These are phyloP conservation scores for Colletotrichum limetticola DNA, from an alignment of 2,329 filamentous ascomycete genomes.

Conservation along the genomic window DNA sequence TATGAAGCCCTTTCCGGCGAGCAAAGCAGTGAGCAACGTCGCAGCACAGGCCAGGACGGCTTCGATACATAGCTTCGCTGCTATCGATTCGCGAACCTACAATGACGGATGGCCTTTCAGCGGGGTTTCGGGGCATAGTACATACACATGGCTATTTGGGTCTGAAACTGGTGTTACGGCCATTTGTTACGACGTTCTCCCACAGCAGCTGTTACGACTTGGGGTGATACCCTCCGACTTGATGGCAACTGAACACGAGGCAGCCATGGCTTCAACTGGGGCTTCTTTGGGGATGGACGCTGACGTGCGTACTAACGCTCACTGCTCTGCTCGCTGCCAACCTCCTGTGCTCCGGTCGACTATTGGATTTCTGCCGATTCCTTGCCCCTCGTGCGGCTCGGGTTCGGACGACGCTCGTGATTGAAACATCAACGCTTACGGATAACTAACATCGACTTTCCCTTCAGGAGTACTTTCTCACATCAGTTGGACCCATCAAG, in stretches of 20 bases:
- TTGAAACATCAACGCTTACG: constrained; percentile 49
- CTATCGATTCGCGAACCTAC: constrained; percentile 20
- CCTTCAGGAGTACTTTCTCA: constrained; percentile 93
- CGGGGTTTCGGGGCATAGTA: not conserved
- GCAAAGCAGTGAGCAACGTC: constrained; percentile 63
- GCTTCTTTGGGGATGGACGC: constrained; percentile 13
- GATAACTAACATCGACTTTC: constrained; percentile 74
- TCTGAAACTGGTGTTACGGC: not conserved
- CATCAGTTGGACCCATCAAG: constrained; percentile 90
- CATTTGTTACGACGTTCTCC: constrained; percentile 6
- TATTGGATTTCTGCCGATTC: constrained; percentile 35
- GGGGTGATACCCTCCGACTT: constrained; percentile 33
- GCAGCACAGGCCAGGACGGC: constrained; percentile 36
- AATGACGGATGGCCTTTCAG: not conserved
- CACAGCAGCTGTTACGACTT: constrained; percentile 22
- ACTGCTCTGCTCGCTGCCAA: constrained; percentile 49
- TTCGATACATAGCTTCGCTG: constrained; percentile 22
- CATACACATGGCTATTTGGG: not conserved
- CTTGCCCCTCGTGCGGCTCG: constrained; percentile 38
- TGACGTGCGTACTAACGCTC: constrained; percentile 40
- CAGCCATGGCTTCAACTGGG: not conserved
- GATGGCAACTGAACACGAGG: constrained; percentile 24
- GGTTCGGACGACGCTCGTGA: constrained; percentile 38
- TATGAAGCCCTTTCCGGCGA: constrained; percentile 47
- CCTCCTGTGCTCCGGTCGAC: constrained; percentile 14